Conservation (phyloP, 371 early-diverging fungal species). For the Mortierella sp. region DNA sequence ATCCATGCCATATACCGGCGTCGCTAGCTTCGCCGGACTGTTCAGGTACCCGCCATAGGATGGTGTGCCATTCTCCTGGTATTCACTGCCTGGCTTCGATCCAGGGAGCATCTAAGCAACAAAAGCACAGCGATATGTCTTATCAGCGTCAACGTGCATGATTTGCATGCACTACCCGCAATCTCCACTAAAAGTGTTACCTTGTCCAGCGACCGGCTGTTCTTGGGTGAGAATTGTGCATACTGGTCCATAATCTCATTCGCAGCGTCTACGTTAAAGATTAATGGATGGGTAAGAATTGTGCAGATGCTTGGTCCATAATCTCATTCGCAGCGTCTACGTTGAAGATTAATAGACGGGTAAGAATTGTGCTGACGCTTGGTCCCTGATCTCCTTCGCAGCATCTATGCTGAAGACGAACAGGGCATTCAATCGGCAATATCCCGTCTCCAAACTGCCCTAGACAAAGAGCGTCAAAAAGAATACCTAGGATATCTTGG, state of each 20-base stretch:
- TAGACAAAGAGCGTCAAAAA: too few species aligned
- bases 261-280: conserved; percentile 33
- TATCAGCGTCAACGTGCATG: not conserved
- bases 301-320: conserved; percentile 21
- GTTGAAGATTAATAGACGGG: too few species aligned
- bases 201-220: conserved; percentile 44
- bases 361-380: too few species aligned
- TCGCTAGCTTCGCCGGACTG: conserved; percentile 54
- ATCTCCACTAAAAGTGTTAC: conserved; percentile 2
- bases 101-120: conserved; percentile 39
- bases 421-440: too few species aligned
- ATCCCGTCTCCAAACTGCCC: too few species aligned
- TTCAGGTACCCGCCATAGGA: conserved; percentile 43
- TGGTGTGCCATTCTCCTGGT: conserved; percentile 53
- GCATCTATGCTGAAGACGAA: conserved; percentile 30
- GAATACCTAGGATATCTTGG: conserved; percentile 35
- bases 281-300: too few species aligned
- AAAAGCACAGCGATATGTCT: not conserved
- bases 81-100: conserved; percentile 52
- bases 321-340: conserved; percentile 55
- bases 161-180: not conserved
- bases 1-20: conserved; percentile 42
- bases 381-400: conserved; percentile 55
- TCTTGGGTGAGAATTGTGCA: conserved; percentile 21
- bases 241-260: conserved; percentile 56